These are phyloP conservation scores for Pharnaceum exiguum DNA, from an alignment of 148 eudicot genomes.

Conservation along the genomic window DNA sequence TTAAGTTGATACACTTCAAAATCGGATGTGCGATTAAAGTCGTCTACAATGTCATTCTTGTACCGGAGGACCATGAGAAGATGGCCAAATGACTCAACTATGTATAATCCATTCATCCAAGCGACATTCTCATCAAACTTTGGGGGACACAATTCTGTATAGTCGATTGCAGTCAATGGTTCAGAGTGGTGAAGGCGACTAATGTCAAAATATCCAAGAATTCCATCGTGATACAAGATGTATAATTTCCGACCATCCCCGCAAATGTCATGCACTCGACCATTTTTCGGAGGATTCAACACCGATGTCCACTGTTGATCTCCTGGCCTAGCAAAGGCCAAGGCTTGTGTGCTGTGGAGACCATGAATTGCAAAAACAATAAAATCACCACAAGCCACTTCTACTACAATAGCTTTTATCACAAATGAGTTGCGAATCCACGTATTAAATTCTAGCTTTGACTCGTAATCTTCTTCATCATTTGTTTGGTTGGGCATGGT, in stretches of 20 bases:
- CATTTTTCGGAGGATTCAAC: too few relatives aligned
- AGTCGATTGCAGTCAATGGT: too few relatives aligned
- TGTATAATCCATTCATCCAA: not conserved
- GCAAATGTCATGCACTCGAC: not conserved
- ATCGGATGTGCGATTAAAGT: not conserved
- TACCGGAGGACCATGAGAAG: not conserved
- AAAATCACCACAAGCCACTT: not conserved
- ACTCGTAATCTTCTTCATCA: too few relatives aligned
- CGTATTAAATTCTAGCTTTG: not conserved
- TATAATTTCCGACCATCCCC: not conserved
- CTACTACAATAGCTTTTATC: not conserved
- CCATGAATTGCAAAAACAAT: too few relatives aligned
- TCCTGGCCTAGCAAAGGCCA: not conserved
- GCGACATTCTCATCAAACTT: not conserved
- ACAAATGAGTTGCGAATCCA: not conserved
- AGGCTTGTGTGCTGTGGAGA: not conserved
- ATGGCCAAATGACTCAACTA: not conserved
- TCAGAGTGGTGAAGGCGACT: not conserved
- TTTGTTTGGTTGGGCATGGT: not conserved
- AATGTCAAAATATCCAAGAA: not conserved
- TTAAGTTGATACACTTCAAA: not conserved
- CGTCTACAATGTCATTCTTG: not conserved
- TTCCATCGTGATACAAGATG: not conserved
- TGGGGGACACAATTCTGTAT: not conserved
- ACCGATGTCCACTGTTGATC: not conserved